phyloP scores from a whole-genome alignment of 179 eudicot genomes.

The Spinacia oleracea region DNA sequence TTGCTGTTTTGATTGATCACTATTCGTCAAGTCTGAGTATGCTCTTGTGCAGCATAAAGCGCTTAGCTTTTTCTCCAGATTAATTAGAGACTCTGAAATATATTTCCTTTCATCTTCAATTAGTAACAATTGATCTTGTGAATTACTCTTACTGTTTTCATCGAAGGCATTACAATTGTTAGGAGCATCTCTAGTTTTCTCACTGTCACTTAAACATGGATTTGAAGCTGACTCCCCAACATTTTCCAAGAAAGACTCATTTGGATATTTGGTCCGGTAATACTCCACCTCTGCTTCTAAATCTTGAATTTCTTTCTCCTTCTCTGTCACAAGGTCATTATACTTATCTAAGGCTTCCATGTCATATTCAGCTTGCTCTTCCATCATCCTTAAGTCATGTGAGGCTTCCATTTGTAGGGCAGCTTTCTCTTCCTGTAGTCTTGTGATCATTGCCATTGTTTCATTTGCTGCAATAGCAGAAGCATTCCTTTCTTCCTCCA shows the following conservation, averaged over 20 bases:
- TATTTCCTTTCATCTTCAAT: constrained; percentile 50
- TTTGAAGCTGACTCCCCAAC: constrained; percentile 34
- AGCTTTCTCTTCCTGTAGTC: constrained; percentile 94
- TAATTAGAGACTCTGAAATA: constrained; percentile 40
- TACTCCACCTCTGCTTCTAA: constrained; percentile 69
- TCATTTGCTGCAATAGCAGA: constrained; percentile 84
- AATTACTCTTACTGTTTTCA: background rate
- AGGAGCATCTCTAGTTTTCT: constrained; percentile 8
- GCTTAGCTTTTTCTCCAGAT: constrained; percentile 54
- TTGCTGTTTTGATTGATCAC: constrained; percentile 25
- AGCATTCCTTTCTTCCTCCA: constrained; percentile 97
- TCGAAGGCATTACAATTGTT: background rate
- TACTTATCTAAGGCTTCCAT: constrained; percentile 74
- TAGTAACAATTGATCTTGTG: constrained; percentile 30
- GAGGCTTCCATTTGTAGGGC: constrained; percentile 92
- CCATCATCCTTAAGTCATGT: constrained; percentile 89
- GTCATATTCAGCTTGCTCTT: constrained; percentile 96
- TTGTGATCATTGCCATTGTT: constrained; percentile 97
- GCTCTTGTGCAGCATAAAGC: constrained; percentile 31
- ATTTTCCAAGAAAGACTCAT: constrained; percentile 31
- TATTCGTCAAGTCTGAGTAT: constrained; percentile 25
- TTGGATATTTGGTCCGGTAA: constrained; percentile 44
- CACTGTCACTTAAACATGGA: constrained; percentile 17
- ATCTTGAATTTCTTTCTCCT: constrained; percentile 77
- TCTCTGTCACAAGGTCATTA: constrained; percentile 64